A percentile compares a stretch with the other conserved stretches of the same genome.
Conservation (phyloP, 2,329 filamentous ascomycete genomes). For the Venturia aucupariae region DNA sequence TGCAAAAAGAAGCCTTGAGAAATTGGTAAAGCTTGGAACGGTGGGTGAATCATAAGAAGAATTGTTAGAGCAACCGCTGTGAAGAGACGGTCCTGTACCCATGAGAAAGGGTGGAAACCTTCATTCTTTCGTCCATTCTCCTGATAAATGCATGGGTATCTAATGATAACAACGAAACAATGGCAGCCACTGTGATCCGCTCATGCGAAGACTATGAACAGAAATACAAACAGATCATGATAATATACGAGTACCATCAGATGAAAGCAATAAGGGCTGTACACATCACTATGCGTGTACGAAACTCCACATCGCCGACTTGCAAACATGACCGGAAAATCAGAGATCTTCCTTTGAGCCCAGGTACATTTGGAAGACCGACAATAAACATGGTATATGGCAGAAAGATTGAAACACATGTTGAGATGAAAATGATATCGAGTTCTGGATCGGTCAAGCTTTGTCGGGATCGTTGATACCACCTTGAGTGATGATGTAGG, state of each 20-base stretch:
- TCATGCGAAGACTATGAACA: background rate
- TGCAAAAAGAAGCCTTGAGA: no score
- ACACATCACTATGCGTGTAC: background rate
- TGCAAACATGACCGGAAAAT: background rate
- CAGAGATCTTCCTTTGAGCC: background rate
- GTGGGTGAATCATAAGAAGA: no score
- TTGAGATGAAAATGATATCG: background rate
- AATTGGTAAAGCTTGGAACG: no score
- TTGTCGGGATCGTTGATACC: slow-evolving; percentile 57
- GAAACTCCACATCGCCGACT: no score
- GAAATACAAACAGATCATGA: background rate
- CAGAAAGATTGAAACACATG: background rate
- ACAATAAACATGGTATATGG: background rate
- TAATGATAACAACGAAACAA: background rate
- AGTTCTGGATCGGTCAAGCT: background rate
- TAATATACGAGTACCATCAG: background rate
- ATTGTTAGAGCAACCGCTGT: no score
- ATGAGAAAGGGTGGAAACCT: no score
- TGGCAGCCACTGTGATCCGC: background rate
- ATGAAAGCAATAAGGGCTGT: background rate
- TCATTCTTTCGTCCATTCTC: background rate
- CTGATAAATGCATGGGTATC: background rate
- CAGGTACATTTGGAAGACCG: background rate
- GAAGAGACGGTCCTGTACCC: no score
- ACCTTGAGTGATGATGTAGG: slow-evolving; percentile 60